These are phyloP conservation scores for Rhizopus sp. DNA, from an alignment of 371 early-diverging fungal species.

Conservation along the genomic window DNA sequence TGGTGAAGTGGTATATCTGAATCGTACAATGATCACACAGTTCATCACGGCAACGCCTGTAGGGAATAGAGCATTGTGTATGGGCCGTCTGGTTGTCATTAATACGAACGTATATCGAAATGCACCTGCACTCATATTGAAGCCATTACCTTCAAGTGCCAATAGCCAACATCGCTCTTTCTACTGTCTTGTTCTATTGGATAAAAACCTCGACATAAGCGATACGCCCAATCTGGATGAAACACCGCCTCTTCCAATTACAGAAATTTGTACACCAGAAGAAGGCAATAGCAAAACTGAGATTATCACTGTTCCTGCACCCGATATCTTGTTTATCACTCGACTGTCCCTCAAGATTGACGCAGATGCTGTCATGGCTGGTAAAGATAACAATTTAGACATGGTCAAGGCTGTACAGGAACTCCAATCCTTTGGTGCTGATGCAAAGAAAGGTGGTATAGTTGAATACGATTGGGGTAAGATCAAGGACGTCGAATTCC, in stretches of 20 bases:
- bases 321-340: conserved; percentile 70
- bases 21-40: conserved; percentile 60
- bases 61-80: conserved; percentile 63
- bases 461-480: conserved; percentile 73
- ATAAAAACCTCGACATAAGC: conserved; percentile 27
- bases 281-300: conserved; percentile 44
- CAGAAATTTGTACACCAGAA: conserved; percentile 54
- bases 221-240: conserved; percentile 28
- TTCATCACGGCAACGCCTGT: conserved; percentile 59
- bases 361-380: conserved; percentile 52
- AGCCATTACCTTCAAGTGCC: conserved; percentile 37
- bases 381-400: conserved; percentile 46
- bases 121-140: conserved; percentile 67
- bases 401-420: conserved; percentile 49
- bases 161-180: conserved; percentile 47
- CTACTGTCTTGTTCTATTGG: conserved; percentile 47
- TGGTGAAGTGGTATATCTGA: conserved; percentile 57
- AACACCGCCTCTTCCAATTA: conserved; percentile 64
- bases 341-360: conserved; percentile 42
- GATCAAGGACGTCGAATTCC: conserved; percentile 85
- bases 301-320: conserved; percentile 57
- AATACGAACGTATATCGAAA: conserved; percentile 72
- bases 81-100: conserved; percentile 76
- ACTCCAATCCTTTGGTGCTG: conserved; percentile 56
- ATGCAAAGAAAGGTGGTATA: conserved; percentile 44